phyloP scores from a whole-genome alignment of 2,329 filamentous ascomycete genomes.

The Ustulina deusta region DNA sequence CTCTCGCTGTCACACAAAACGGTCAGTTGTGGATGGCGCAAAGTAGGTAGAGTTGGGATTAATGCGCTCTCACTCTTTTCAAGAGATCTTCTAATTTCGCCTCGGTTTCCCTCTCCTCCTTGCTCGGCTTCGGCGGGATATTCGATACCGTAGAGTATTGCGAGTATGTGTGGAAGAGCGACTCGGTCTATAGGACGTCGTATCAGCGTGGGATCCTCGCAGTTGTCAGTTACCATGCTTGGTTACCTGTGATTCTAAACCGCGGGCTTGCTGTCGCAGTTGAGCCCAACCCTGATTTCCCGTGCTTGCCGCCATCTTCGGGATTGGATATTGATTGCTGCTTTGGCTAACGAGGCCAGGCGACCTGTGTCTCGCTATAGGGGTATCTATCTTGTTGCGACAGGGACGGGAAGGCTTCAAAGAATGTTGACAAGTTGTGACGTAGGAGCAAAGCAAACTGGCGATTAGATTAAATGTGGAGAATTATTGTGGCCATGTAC shows the following conservation, averaged over 20 bases:
- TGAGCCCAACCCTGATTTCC: slow-evolving; percentile 85
- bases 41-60: not conserved
- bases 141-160: slow-evolving; percentile 86
- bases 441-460: not conserved
- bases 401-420: not conserved
- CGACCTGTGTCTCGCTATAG: not conserved
- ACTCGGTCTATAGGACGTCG: slow-evolving; percentile 75
- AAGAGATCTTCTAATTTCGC: slow-evolving; percentile 85
- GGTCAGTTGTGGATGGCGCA: slow-evolving; percentile 27
- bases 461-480: not conserved
- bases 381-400: slow-evolving; percentile 13
- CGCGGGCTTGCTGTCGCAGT: slow-evolving; percentile 89
- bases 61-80: slow-evolving; percentile 71
- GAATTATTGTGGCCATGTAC: not conserved
- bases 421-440: slow-evolving; percentile 2
- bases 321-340: slow-evolving; percentile 8
- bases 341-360: slow-evolving; percentile 6
- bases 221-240: slow-evolving; percentile 5
- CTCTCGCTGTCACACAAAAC: slow-evolving; percentile 73
- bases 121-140: slow-evolving; percentile 83
- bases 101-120: slow-evolving; percentile 85
- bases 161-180: slow-evolving; percentile 85
- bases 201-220: slow-evolving; percentile 19
- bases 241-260: slow-evolving; percentile 86
- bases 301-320: slow-evolving; percentile 63